phyloP scores from a whole-genome alignment of 306 rosid genomes.

The Cucurbita ficifolia region DNA sequence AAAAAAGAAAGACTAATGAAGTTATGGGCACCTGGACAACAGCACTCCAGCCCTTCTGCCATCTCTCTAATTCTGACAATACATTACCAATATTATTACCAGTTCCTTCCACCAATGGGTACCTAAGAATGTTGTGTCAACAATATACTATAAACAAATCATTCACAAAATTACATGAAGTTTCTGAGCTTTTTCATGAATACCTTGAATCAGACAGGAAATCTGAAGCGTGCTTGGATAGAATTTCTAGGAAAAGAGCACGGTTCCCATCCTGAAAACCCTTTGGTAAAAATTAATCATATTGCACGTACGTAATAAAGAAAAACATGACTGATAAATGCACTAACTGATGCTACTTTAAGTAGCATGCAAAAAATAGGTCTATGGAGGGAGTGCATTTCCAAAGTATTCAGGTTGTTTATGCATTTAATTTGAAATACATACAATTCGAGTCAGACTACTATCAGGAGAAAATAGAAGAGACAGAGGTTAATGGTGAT shows the following conservation, averaged over 20 bases:
- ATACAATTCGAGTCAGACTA: neutral
- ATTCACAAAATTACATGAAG: neutral
- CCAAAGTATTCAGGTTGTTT: neutral
- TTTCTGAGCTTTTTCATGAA: neutral
- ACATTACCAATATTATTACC: conserved; percentile 31
- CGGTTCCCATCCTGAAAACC: conserved; percentile 37
- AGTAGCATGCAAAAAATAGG: neutral
- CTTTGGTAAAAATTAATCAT: conserved; percentile 13
- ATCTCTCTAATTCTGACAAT: conserved; percentile 38
- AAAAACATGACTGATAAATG: neutral
- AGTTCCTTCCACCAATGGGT: conserved; percentile 33
- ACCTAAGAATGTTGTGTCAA: conserved; percentile 23
- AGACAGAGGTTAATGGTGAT: neutral
- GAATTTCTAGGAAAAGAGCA: conserved; percentile 16
- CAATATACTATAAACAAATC: conserved; percentile 5
- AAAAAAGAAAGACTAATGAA: neutral
- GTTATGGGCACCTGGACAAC: conserved; percentile 42
- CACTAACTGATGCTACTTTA: neutral
- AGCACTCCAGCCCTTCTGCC: conserved; percentile 55
- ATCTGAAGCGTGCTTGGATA: conserved; percentile 32
- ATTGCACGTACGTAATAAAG: neutral
- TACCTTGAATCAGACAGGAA: conserved; percentile 41
- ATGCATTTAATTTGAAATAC: neutral
- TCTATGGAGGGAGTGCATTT: neutral
- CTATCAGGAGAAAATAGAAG: neutral